Conservation (phyloP, 148 eudicot genomes). For the Diospyros kaki region DNA sequence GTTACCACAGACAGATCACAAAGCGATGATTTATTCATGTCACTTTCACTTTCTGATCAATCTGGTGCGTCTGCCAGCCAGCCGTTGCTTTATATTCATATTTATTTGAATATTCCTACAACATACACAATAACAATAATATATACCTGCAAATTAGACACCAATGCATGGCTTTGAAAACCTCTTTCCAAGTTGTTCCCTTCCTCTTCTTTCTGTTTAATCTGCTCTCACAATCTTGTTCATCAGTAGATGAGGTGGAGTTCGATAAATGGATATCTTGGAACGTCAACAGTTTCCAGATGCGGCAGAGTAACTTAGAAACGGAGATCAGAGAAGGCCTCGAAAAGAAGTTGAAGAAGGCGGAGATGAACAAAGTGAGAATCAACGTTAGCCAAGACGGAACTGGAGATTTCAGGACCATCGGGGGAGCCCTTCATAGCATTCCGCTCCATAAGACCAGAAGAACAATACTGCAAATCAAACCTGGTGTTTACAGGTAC, state of each 20-base stretch:
- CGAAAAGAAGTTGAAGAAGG: slow-evolving; percentile 22
- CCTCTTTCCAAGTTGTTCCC: slow-evolving; percentile 7
- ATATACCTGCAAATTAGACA: too few species aligned
- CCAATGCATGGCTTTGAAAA: slow-evolving; percentile 1
- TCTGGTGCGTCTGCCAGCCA: too few species aligned
- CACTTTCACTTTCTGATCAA: too few species aligned
- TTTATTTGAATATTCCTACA: too few species aligned
- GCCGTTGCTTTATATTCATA: too few species aligned
- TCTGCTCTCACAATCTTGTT: background rate
- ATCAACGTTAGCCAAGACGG: slow-evolving; percentile 40
- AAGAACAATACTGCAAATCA: slow-evolving; percentile 32
- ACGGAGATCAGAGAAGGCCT: too few species aligned
- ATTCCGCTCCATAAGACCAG: slow-evolving; percentile 33
- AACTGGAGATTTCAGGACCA: slow-evolving; percentile 40
- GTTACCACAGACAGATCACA: too few species aligned
- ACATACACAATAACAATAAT: too few species aligned
- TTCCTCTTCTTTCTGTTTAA: slow-evolving; percentile 12
- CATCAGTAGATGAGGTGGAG: background rate
- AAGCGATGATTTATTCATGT: too few species aligned
- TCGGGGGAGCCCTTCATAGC: slow-evolving; percentile 35
- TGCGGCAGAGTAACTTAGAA: background rate
- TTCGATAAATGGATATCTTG: slow-evolving; percentile 38
- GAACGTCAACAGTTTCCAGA: slow-evolving; percentile 33
- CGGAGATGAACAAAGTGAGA: slow-evolving; percentile 34
- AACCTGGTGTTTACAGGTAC: slow-evolving; percentile 53